Conservation (phyloP, 352 stramenopile genomes). For the Phytopythium boreale region DNA sequence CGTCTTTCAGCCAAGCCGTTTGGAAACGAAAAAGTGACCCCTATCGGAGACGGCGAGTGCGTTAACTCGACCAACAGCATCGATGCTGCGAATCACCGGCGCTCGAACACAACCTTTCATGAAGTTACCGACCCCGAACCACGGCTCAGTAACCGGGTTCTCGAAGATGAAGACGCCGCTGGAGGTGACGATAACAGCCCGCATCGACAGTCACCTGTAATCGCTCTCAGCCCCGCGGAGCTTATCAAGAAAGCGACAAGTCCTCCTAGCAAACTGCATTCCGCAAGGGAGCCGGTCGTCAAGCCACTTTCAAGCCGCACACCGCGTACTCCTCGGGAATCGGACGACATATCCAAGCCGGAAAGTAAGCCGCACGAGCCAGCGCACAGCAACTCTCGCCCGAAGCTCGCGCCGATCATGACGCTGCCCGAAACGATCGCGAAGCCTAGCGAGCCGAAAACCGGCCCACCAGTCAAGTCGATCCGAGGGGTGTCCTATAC, state of each 20-base stretch:
- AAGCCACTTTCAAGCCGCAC: constrained; percentile 28
- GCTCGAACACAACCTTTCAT: not conserved
- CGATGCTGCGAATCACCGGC: not conserved
- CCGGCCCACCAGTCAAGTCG: not conserved
- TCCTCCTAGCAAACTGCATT: constrained; percentile 10
- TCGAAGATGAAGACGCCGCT: constrained; percentile 8
- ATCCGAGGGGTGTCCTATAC: not conserved
- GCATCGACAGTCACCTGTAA: constrained; percentile 18
- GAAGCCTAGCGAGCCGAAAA: too few relatives aligned
- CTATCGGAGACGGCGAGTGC: not conserved
- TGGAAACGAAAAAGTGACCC: constrained; percentile 1
- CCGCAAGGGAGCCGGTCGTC: constrained; percentile 16
- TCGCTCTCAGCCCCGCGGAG: constrained; percentile 46
- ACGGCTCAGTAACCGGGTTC: constrained; percentile 1
- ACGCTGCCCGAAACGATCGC: not conserved
- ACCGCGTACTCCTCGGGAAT: not conserved
- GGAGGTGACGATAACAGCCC: constrained; percentile 8
- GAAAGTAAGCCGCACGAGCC: not conserved
- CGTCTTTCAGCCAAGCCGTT: not conserved
- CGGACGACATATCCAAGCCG: not conserved
- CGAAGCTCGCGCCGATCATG: not conserved
- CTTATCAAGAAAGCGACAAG: constrained; percentile 48
- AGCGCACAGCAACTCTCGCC: not conserved
- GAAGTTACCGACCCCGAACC: not conserved
- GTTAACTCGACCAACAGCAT: not conserved